Evolutionary conservation across 768 basidiomycete species (phyloP), one percentile per base, ranked within the genome.

Genomic region (Mycena galopus): DNA sequence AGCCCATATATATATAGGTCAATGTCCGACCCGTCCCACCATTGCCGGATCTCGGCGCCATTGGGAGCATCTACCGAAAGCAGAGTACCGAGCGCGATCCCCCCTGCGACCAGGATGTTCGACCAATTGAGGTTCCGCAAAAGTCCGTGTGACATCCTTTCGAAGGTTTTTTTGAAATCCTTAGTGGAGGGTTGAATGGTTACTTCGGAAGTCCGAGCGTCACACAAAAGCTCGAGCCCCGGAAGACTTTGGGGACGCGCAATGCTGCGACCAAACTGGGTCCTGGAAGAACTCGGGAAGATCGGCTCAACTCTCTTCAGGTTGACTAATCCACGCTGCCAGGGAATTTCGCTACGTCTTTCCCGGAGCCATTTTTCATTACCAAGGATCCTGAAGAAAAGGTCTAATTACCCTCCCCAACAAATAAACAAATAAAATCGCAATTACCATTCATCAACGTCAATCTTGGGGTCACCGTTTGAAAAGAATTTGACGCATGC

Each of bases 31-130:
- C 29, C 27, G 10, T 32, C 39, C 44, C 57, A 51, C 44, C 19
- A 6, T 8, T 47, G 17, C 29, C 27, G 14, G 25, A 35, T 25
- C 33, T 35, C 33, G 12, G 33, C n/a, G 60, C n/a, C 25, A n/a
- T 50, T 42, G 5, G 42, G 44, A 21, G 8, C 19, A 16, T 29
- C 39, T 12, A 61, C 60, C 16, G 60, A 42, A 19, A 75, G 58
- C 3, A 75, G 55, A 35, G 72, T 66, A 2, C 72, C 72, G 0
- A 75, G 56, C 3, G 66, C 68, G 8, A 73, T 57, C 7, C 74
- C 74, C 14, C 74, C 72, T 2, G 74, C 74, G 11, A 73, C 65
- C 32, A 75, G 57, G 59, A 75, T 35, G 30, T 75, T 75, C 27
- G 32, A 50, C 74, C 74, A 75, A 57, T 75, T 65, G 8, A 75